A percentile compares a stretch with the other conserved stretches of the same genome.
Evolutionary conservation across 352 stramenopile species (phyloP).

Genomic region (Globisporangium barbulae): DNA sequence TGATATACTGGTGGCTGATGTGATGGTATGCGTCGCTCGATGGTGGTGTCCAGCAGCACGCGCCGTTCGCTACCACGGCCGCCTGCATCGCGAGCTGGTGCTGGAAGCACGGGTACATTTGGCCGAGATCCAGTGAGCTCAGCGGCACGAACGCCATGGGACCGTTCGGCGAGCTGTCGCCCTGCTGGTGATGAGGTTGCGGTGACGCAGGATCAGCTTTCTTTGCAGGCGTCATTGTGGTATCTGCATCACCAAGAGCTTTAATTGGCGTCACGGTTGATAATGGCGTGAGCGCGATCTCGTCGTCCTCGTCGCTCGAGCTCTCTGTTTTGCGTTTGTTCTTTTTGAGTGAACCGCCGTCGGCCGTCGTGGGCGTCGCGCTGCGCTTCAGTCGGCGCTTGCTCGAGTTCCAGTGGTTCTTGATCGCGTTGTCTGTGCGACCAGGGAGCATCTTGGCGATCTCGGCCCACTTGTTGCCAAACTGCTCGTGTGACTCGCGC

Average conservation of each 20-base stretch:
- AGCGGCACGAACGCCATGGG: constrained; percentile 20
- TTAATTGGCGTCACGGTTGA: background rate
- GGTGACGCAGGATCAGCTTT: background rate
- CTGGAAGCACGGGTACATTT: constrained; percentile 22
- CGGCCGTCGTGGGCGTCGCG: constrained; percentile 15
- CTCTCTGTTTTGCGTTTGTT: constrained; percentile 13
- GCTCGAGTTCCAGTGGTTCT: constrained; percentile 92
- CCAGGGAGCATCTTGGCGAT: constrained; percentile 88
- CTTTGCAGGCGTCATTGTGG: background rate
- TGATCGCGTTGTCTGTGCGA: constrained; percentile 90
- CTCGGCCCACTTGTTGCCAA: constrained; percentile 90
- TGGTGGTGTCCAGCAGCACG: constrained; percentile 15
- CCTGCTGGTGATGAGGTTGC: constrained; percentile 3
- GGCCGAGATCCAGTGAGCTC: constrained; percentile 22
- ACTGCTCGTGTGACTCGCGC: constrained; percentile 70
- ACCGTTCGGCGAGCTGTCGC: constrained; percentile 5
- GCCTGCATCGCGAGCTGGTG: constrained; percentile 30
- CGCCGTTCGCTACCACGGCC: constrained; percentile 1
- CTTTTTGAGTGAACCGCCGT: constrained; percentile 11
- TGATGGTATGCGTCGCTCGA: constrained; percentile 3
- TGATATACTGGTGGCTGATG: constrained; percentile 2
- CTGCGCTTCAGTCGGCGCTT: constrained; percentile 72
- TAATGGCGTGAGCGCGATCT: background rate
- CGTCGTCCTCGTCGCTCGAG: constrained; percentile 9
- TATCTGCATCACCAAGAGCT: constrained; percentile 1